Conservation (phyloP, 306 rosid genomes). For the Acacia crassicarpa region DNA sequence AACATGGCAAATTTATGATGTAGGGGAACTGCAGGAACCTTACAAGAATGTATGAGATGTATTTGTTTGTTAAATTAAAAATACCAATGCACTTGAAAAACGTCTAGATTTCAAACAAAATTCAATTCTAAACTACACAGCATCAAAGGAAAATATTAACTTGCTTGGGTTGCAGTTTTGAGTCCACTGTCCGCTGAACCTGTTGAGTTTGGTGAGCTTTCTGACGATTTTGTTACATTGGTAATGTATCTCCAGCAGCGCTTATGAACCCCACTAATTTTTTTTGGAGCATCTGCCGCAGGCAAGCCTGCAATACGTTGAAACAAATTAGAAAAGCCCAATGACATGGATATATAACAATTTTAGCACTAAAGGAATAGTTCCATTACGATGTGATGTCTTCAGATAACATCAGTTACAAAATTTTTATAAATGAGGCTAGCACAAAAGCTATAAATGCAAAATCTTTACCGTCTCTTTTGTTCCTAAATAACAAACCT, state of each 20-base stretch:
- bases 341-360: conserved; percentile 11
- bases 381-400: neutral
- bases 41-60: neutral
- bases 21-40: neutral
- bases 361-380: neutral
- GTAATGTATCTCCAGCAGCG: conserved; percentile 93
- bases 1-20: conserved; percentile 29
- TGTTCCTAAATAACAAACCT: neutral
- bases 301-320: conserved; percentile 66
- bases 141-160: conserved; percentile 38
- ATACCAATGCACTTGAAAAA: conserved; percentile 22
- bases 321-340: conserved; percentile 23
- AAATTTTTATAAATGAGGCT: conserved; percentile 4
- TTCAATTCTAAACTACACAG: conserved; percentile 16
- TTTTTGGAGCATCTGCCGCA: conserved; percentile 71
- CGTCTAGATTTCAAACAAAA: conserved; percentile 28
- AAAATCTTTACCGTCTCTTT: neutral
- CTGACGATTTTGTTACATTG: conserved; percentile 39
- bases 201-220: conserved; percentile 37
- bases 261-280: conserved; percentile 96
- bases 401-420: neutral
- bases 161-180: conserved; percentile 59
- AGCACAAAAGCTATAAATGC: conserved; percentile 9
- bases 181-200: conserved; percentile 46
- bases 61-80: conserved; percentile 23